Base-by-base conservation (phyloP, 352 stramenopile genomes). In the Pythium phragmiticola region DNA sequence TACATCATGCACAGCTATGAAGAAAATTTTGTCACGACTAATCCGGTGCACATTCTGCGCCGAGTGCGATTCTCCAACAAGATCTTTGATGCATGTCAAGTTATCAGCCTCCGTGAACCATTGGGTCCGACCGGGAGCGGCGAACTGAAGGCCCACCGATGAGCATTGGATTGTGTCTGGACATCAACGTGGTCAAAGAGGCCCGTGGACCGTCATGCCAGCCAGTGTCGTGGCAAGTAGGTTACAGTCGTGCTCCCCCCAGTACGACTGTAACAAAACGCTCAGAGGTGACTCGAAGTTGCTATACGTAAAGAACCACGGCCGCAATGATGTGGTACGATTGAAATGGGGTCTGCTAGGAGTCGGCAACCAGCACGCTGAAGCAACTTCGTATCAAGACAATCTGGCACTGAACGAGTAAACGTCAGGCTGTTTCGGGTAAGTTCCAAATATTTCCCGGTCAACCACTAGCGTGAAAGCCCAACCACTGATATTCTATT, bases 31-130 rank as follows among this genome's bases (percentile, higher is more conserved):
- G 70, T 80, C 37, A 77, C 77, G 30, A 77, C 73, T 7, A 88
- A 92, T 34, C 82, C 85, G 3, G 82, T 94, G 16, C 78, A 92
- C 52, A 87, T 94, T 36, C 65, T 94, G 17, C 78, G 84, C 28
- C 79, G 85, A 3, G 81, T 79, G n/a, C 73, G 78, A 4, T 77
- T 80, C 13, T 87, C 82, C 57, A 89, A 92, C 63, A 92, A 92
- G 65, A 86, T 92, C 19, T 57, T 84, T 13, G 80, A 90, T 60
- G 66, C 80, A 4, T 88, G 78, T 3, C 65, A 76, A 39, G 49
- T 78, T 8, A 69, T 73, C 2, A 57, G 46, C 12, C 26, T 62
- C 9, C 23, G 37, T 19, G 61, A 63, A 8, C 41, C 60, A 3
- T 36, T 54, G 1, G 54, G 62, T 4, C 62, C 62, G 2, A 68